A percentile compares a stretch with the other conserved stretches of the same genome.
phyloP scores from a whole-genome alignment of 179 eudicot species.

The Corrigiola litoralis region DNA sequence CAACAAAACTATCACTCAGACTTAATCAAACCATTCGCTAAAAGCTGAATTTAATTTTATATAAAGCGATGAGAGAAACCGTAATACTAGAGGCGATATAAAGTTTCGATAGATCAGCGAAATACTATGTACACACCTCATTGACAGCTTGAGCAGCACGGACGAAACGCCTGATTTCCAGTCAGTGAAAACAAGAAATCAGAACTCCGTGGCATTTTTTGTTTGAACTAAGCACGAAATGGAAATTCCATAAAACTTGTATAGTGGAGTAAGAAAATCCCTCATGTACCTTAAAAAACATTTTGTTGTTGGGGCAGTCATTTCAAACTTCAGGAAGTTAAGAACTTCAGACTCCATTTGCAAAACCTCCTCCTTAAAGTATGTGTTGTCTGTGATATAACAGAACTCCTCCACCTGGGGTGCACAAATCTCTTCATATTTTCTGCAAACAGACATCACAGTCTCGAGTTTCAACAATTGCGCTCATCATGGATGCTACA shows the following conservation, averaged over 20 bases:
- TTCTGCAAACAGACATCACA: constrained; percentile 34
- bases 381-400: constrained; percentile 85
- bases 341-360: constrained; percentile 87
- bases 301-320: constrained; percentile 87
- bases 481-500: too few species aligned
- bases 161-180: constrained; percentile 61
- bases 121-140: constrained; percentile 42
- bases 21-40: too few species aligned
- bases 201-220: background rate
- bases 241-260: background rate
- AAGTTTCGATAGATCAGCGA: background rate
- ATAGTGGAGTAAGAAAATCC: background rate
- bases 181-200: constrained; percentile 8
- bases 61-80: background rate
- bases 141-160: constrained; percentile 75
- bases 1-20: too few species aligned
- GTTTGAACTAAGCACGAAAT: background rate
- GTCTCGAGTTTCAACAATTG: constrained; percentile 1
- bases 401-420: constrained; percentile 94
- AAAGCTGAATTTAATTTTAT: too few species aligned
- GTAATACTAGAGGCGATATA: background rate
- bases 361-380: constrained; percentile 87
- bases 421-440: constrained; percentile 90
- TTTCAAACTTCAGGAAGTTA: constrained; percentile 84
- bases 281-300: constrained; percentile 65